Evolutionary conservation across 2,329 filamentous ascomycete genomes (phyloP).

Genomic region (Rutstroemia sp.): DNA sequence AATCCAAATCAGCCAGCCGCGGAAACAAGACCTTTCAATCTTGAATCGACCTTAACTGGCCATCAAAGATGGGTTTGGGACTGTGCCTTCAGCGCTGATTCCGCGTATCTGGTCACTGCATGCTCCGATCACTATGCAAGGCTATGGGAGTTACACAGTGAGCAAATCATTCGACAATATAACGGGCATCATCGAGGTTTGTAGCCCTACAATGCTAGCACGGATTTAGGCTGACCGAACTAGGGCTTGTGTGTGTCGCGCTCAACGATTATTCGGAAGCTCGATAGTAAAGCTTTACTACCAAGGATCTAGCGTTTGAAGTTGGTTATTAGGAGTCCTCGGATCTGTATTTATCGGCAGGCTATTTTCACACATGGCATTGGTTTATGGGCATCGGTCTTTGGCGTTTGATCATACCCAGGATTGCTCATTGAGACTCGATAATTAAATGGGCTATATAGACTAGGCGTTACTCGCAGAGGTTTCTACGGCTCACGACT

Average conservation of each 20-base stretch:
- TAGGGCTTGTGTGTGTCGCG: conserved; percentile 53
- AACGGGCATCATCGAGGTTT: conserved; percentile 68
- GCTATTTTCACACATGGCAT: background rate
- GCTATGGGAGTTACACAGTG: conserved; percentile 63
- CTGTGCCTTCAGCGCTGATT: conserved; percentile 68
- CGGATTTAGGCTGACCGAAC: background rate
- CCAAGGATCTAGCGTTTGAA: conserved; percentile 1
- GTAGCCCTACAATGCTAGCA: background rate
- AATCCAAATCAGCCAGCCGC: conserved; percentile 28
- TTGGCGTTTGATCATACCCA: background rate
- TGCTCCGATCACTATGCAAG: conserved; percentile 68
- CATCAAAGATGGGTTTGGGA: conserved; percentile 78
- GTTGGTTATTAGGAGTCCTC: background rate
- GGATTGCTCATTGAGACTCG: background rate
- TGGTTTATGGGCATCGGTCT: background rate
- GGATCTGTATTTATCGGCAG: background rate
- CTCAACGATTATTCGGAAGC: conserved; percentile 52
- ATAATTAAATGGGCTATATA: background rate
- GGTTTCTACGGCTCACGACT: background rate
- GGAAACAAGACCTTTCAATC: conserved; percentile 45
- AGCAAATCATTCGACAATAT: conserved; percentile 66
- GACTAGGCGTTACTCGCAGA: background rate
- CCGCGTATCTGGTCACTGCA: conserved; percentile 66
- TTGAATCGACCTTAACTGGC: conserved; percentile 62
- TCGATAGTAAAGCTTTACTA: conserved; percentile 12